Evolutionary conservation across 345 rosid genomes (phyloP), one percentile per base, ranked within the genome.

Genomic region (Luvunga scandens): DNA sequence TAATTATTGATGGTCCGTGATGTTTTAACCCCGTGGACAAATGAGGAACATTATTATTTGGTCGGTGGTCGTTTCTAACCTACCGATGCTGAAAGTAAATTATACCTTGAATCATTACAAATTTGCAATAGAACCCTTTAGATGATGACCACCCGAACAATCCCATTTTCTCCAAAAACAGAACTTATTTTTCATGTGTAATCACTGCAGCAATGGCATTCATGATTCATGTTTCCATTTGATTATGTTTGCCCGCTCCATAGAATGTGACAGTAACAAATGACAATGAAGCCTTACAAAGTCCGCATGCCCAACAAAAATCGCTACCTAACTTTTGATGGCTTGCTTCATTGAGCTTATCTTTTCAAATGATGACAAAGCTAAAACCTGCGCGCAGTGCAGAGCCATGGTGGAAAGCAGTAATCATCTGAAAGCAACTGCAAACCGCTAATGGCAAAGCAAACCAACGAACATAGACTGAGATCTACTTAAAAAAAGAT

Each of bases 261-360:
- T 30, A 28, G 69, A 72, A 19, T 27, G 79, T 7, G 45, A 66
- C 24, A 66, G 36, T 66, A 45, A 21, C 45, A 18, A 60, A 39
- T 19, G 80, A 76, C 70, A 70, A 24, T 45, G 80, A 59, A 72
- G 19, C 57, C 50, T 56, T 65, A 24, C 60, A 59, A 66, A 59
- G 75, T 61, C 78, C 67, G 80, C 81, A 65, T 81, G 84, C 75
- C 48, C 13, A 72, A 50, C 74, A 45, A 80, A 45, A 64, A 27
- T 75, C 39, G 63, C 8, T 71, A 34, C 79, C 80, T 63, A 62
- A 71, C 48, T n/a, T 10, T 60, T 76, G 69, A 71, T 69, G 83
- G 83, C 27, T 72, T 76, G 83, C 22, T 72, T 72, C 77, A 71
- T 72, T 66, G 39, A 45, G 73, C 60, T 55, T 36, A 56, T 38